These are phyloP conservation scores for Sporothrix phasma DNA, from an alignment of 2,329 filamentous ascomycete genomes.

Conservation along the genomic window DNA sequence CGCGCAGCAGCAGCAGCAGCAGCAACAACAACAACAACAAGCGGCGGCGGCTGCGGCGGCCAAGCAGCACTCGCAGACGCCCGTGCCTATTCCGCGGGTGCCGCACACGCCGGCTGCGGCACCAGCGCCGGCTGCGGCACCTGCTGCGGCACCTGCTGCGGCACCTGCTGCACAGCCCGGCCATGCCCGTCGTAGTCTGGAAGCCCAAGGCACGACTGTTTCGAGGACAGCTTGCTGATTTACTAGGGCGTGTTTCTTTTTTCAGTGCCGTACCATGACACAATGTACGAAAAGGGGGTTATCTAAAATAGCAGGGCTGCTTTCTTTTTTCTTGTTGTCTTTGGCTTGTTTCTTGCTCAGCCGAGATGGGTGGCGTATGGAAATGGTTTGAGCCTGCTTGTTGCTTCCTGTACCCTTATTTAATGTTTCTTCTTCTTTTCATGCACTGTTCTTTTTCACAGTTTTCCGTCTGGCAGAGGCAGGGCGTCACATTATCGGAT, in stretches of 20 bases:
- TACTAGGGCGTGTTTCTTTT: neutral
- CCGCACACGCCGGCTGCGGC: slow-evolving; percentile 14
- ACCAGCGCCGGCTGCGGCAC: neutral
- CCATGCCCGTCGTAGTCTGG: neutral
- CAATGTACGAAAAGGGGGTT: neutral
- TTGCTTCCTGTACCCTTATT: neutral
- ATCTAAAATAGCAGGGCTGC: neutral
- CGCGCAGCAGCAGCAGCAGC: neutral
- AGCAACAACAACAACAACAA: neutral
- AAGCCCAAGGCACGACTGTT: too few species aligned
- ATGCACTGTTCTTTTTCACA: too few species aligned
- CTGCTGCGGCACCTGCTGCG: neutral
- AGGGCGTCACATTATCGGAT: too few species aligned
- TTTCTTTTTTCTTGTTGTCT: neutral
- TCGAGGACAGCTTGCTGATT: neutral
- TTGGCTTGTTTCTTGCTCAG: neutral
- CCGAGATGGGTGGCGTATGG: neutral
- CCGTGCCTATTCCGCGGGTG: slow-evolving; percentile 21
- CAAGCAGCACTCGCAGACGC: slow-evolving; percentile 19
- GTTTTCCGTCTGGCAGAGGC: too few species aligned
- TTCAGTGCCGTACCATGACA: neutral
- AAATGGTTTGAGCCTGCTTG: neutral
- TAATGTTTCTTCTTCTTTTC: neutral
- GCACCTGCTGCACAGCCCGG: neutral
- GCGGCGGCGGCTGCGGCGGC: neutral